Evolutionary conservation across 2,329 filamentous ascomycete genomes (phyloP), one percentile per base, ranked within the genome.

Genomic region (Scedosporium boydii): DNA sequence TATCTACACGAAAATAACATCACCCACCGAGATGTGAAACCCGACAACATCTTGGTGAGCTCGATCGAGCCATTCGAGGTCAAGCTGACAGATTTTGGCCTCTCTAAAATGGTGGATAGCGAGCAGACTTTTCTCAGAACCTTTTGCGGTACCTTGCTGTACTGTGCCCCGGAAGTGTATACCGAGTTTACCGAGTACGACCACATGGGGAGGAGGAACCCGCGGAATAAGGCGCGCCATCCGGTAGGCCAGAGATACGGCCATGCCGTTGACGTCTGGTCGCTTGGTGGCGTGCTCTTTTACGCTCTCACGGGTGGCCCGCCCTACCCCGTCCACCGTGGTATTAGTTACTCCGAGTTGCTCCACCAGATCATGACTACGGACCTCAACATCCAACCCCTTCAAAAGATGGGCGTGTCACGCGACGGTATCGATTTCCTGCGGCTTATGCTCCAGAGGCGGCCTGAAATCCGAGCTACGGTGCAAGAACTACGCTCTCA

Each of bases 11-110:
- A 82, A 61, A 88, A 89, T 69, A 91, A 89, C 70, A 97, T 99
- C 68, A 98, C 93, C 0, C 95, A 99, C 75, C 89, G 95, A n/a
- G 95, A 99, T 73, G 92, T 99, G 70, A 99, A 99, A 72, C 95
- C 95, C 0, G 95, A 99, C 78, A 99, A 99, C 70, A 97, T 99
- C 64, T 80, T 99, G 48, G 90, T 98, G 67, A 81, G 87, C 10
- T 87, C 86, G 0, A 72, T 85, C 9, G 79, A 87, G 5, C 92
- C 93, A 0, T 84, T 96, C 58, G 80, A 84, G 14, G 88, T 98
- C 68, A 98, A 99, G 74, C 80, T 99, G 14, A 96, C 95, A 0
- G 95, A 99, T 72, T 99, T 99, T 77, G 95, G 95, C 3, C 77
- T 99, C 4, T 98, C 95, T 2, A 99, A 99, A 72, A 93, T 96